phyloP scores from a whole-genome alignment of 2,329 filamentous ascomycete species.

The Ramularia endophylla region DNA sequence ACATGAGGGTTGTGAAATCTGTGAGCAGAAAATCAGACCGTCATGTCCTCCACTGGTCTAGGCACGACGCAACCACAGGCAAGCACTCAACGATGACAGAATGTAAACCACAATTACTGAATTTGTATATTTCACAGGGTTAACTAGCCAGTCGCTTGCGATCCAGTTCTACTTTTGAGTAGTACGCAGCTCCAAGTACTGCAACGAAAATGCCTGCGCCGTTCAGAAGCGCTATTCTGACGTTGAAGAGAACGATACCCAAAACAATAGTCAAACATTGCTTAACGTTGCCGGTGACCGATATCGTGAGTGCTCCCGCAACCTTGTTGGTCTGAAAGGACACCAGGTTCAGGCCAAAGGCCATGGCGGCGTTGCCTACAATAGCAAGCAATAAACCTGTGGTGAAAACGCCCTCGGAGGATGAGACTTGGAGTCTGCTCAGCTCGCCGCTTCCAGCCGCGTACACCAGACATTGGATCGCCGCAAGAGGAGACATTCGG shows the following conservation, averaged over 20 bases:
- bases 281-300: conserved; percentile 34
- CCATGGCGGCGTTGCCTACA: conserved; percentile 29
- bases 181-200: conserved; percentile 52
- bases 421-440: conserved; percentile 14
- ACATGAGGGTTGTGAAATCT: too few species aligned
- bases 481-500: conserved; percentile 21
- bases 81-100: too few species aligned
- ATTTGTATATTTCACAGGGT: too few species aligned
- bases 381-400: conserved; percentile 20
- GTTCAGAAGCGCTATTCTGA: conserved; percentile 38
- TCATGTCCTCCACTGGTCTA: too few species aligned
- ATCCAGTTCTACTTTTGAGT: conserved; percentile 53
- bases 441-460: conserved; percentile 35
- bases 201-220: conserved; percentile 51
- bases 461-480: conserved; percentile 17
- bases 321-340: conserved; percentile 36
- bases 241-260: conserved; percentile 34
- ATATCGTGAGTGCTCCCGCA: conserved; percentile 33
- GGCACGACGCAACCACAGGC: too few species aligned
- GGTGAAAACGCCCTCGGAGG: conserved; percentile 22
- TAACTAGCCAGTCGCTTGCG: conserved; percentile 31
- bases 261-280: conserved; percentile 33
- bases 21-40: too few species aligned
- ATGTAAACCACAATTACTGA: too few species aligned
- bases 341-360: conserved; percentile 33